These are phyloP conservation scores for Isatis lusitanica DNA, from an alignment of 441 rosid genomes.

Conservation along the genomic window DNA sequence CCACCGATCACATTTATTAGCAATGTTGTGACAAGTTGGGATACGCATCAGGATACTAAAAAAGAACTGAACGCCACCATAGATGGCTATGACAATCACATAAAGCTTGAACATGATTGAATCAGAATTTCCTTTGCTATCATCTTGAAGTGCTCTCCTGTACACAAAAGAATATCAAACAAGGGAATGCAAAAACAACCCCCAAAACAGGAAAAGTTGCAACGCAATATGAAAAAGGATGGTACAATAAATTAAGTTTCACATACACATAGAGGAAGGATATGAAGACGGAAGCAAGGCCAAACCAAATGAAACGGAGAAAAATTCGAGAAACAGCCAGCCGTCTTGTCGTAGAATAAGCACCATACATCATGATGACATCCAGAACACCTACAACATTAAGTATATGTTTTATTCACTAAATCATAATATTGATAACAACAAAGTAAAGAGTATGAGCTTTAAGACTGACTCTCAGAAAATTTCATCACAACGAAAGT, in stretches of 20 bases:
- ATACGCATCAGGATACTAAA: constrained; percentile 86
- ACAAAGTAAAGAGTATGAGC: constrained; percentile 2
- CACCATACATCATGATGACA: constrained; percentile 95
- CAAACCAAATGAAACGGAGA: constrained; percentile 89
- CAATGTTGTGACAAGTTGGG: constrained; percentile 80
- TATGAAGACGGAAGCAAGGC: constrained; percentile 71
- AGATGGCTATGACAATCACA: constrained; percentile 77
- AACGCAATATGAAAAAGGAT: constrained; percentile 24
- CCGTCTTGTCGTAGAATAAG: constrained; percentile 83
- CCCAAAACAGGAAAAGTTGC: constrained; percentile 3
- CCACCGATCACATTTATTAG: constrained; percentile 85
- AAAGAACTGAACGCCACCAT: constrained; percentile 85
- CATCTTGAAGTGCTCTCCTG: constrained; percentile 77
- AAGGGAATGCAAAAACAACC: not conserved
- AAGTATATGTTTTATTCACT: constrained; percentile 31
- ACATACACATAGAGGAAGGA: constrained; percentile 96
- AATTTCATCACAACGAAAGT: constrained; percentile 96
- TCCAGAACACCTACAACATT: constrained; percentile 77
- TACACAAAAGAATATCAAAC: constrained; percentile 27
- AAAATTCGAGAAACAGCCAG: constrained; percentile 84
- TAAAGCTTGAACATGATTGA: constrained; percentile 65
- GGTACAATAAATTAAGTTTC: constrained; percentile 14
- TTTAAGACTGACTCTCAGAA: constrained; percentile 64
- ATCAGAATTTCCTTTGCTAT: constrained; percentile 39
- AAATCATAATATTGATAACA: not conserved